These are phyloP conservation scores for Dothistroma pini DNA, from an alignment of 2,329 filamentous ascomycete species.

Conservation along the genomic window DNA sequence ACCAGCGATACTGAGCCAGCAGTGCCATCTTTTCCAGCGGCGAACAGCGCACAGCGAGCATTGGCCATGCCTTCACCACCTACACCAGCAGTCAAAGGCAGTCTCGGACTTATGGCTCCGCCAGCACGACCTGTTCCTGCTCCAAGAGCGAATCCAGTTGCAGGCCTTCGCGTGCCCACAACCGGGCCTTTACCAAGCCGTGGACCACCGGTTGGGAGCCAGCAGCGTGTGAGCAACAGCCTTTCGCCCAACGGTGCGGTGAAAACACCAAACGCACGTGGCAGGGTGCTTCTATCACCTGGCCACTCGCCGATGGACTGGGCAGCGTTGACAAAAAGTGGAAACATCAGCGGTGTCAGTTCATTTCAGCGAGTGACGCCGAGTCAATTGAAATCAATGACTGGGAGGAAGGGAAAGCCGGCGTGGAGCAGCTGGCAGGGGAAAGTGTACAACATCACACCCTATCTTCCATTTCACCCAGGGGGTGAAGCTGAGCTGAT, in stretches of 20 bases:
- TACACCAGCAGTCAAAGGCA: slow-evolving; percentile 19
- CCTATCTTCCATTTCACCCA: slow-evolving; percentile 86
- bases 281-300: slow-evolving; percentile 77
- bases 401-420: slow-evolving; percentile 73
- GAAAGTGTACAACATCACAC: slow-evolving; percentile 89
- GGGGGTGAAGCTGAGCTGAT: slow-evolving; percentile 78
- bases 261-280: slow-evolving; percentile 42
- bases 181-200: slow-evolving; percentile 50
- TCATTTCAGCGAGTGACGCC: slow-evolving; percentile 72
- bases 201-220: slow-evolving; percentile 39
- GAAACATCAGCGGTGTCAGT: slow-evolving; percentile 47
- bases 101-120: slow-evolving; percentile 30
- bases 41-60: slow-evolving; percentile 46
- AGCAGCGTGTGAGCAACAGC: slow-evolving; percentile 37
- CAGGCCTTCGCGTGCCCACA: slow-evolving; percentile 41
- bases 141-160: slow-evolving; percentile 29
- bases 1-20: background rate
- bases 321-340: slow-evolving; percentile 71
- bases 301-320: slow-evolving; percentile 95
- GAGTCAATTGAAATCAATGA: slow-evolving; percentile 70
- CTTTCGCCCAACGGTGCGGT: slow-evolving; percentile 31
- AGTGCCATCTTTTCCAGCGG: slow-evolving; percentile 43
- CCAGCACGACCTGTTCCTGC: slow-evolving; percentile 21
- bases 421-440: slow-evolving; percentile 90
- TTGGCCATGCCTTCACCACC: slow-evolving; percentile 37